Evolutionary conservation across 441 rosid species (phyloP).

Genomic region (Erodium moschatum): DNA sequence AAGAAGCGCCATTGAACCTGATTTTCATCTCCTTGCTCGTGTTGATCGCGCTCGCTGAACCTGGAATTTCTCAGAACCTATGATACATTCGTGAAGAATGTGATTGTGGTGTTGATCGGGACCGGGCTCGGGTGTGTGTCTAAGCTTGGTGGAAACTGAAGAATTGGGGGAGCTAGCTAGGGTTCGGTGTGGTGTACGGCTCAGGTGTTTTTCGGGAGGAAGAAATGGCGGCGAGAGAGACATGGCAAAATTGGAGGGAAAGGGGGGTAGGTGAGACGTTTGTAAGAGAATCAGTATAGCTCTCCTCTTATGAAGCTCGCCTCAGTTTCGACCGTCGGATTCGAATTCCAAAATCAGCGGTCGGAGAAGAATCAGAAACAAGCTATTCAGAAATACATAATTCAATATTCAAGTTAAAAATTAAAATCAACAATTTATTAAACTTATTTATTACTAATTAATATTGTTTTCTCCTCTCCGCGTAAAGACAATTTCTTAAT

Average conservation of each 20-base stretch:
- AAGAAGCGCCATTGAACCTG: neutral
- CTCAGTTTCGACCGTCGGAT: constrained; percentile 2
- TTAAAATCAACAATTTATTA: no score
- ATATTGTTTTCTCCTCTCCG: no score
- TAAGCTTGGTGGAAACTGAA: constrained; percentile 4
- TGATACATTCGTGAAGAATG: neutral
- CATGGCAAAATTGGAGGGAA: constrained; percentile 35
- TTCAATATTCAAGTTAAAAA: no score
- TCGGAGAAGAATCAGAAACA: neutral
- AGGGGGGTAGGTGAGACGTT: neutral
- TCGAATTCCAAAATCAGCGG: neutral
- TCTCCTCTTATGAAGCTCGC: neutral
- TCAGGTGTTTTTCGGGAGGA: constrained; percentile 28
- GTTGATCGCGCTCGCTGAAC: neutral
- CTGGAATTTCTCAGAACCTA: neutral
- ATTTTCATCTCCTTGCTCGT: constrained; percentile 8
- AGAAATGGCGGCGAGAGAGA: constrained; percentile 62
- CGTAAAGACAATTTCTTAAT: no score
- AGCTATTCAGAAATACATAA: no score
- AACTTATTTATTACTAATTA: no score
- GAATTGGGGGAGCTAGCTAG: constrained; percentile 9
- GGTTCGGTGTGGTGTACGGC: constrained; percentile 20
- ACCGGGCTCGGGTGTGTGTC: neutral
- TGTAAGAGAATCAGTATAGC: neutral
- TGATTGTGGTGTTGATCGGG: neutral